These are phyloP conservation scores for Talaromyces sp. DNA, from an alignment of 2,329 filamentous ascomycete genomes.

Conservation along the genomic window DNA sequence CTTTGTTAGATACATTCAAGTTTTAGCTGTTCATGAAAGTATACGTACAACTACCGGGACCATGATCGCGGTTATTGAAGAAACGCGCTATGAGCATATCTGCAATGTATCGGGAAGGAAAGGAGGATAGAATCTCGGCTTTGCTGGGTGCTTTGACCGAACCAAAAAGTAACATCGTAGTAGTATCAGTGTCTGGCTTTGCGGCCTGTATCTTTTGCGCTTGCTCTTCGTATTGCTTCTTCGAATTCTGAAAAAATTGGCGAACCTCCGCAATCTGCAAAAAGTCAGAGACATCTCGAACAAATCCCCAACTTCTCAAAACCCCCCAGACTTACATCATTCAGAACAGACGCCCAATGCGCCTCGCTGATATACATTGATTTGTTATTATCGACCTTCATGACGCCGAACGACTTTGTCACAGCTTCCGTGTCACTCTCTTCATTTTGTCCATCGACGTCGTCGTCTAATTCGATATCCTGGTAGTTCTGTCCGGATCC, in stretches of 20 bases:
- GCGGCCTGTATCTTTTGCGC: conserved; percentile 68
- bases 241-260: conserved; percentile 79
- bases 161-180: conserved; percentile 74
- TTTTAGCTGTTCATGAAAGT: neutral
- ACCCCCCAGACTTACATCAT: conserved; percentile 50
- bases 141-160: conserved; percentile 64
- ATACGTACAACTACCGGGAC: conserved; percentile 54
- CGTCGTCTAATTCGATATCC: conserved; percentile 46
- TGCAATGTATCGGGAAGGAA: conserved; percentile 78
- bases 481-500: conserved; percentile 35
- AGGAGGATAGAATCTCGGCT: conserved; percentile 68
- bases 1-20: neutral
- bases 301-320: neutral
- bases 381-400: conserved; percentile 75
- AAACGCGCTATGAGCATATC: conserved; percentile 81
- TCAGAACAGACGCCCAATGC: conserved; percentile 75
- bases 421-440: conserved; percentile 67
- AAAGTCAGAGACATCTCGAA: neutral
- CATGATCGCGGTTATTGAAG: conserved; percentile 73
- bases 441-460: conserved; percentile 49
- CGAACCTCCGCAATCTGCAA: conserved; percentile 80
- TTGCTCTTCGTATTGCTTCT: conserved; percentile 81
- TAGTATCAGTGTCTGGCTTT: conserved; percentile 49
- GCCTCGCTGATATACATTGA: conserved; percentile 77
- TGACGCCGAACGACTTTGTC: conserved; percentile 69